Evolutionary conservation across 2,329 filamentous ascomycete species (phyloP), one percentile per base, ranked within the genome.

Genomic region (Aspergillus sclerotialis): DNA sequence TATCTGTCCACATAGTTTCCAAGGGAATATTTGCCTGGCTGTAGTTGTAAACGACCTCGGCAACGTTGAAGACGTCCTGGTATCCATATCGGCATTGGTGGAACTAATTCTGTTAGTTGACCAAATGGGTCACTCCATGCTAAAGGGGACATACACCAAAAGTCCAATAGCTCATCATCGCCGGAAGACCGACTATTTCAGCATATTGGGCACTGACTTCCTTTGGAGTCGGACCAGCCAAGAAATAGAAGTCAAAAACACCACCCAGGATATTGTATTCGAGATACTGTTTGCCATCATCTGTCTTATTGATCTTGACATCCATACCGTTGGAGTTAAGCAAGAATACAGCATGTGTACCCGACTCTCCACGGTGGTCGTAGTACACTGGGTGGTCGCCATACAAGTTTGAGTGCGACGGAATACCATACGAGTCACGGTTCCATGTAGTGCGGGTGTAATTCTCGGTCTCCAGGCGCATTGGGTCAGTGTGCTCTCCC

Each of bases 221-320:
- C 25, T 74, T 60, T 0, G 78, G 75, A 0, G 64, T 68, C 0
- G 76, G 73, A 0, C 78, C 79, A 7, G 75, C 68, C 7, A 82
- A 48, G 49, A 82, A 81, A 51, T 82, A 82, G 33, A 82, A 75
- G 56, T 90, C 86, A 2, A 92, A 54, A 13, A 89, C 72, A 7
- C 86, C 85, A 5, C 85, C 84, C 1, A 90, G 69, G 1, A 77
- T 76, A 55, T 89, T 86, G 63, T 89, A 92, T 59, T 89, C 82
- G 4, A 92, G 71, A 38, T 80, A 86, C 53, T 89, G 78, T 5
- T 73, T 69, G 6, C 70, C 67, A 15, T 68, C 58, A 4, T 67
- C 60, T 1, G 73, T 75, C 42, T 77, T 73, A 53, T 86, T 74
- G 55, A 89, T 78, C 46, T 80, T 81, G 55, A 89, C 70, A 40